Conservation (phyloP, 345 rosid species). For the Salix koriyanagi region DNA sequence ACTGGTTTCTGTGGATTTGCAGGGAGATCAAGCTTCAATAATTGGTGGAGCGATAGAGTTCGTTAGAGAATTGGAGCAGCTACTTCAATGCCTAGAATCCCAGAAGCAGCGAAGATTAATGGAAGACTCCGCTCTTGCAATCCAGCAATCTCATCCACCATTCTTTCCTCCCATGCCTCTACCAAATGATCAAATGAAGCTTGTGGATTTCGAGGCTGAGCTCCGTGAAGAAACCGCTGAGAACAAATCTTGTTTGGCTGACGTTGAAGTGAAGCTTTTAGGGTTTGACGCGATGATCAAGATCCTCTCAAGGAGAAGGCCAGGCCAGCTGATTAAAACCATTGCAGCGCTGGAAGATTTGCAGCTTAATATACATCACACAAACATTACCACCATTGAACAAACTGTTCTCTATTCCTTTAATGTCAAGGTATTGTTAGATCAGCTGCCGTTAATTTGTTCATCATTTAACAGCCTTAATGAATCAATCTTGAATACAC, state of each 20-base stretch:
- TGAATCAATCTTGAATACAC: neutral
- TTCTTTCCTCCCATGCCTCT: conserved; percentile 35
- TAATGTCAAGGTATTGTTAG: conserved; percentile 64
- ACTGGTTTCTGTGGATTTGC: neutral
- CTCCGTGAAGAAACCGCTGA: conserved; percentile 76
- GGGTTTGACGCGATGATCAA: conserved; percentile 94
- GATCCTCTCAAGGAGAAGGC: conserved; percentile 88
- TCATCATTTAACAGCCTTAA: neutral
- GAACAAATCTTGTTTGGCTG: conserved; percentile 79
- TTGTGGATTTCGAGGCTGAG: conserved; percentile 39
- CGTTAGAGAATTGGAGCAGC: conserved; percentile 90
- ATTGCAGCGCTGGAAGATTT: conserved; percentile 95
- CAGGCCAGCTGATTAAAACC: conserved; percentile 68
- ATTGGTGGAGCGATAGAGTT: conserved; percentile 96
- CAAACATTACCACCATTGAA: conserved; percentile 92
- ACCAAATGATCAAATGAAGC: conserved; percentile 37
- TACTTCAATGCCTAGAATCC: conserved; percentile 83
- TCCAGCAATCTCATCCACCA: conserved; percentile 33
- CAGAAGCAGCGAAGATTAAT: conserved; percentile 67
- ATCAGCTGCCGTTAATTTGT: neutral
- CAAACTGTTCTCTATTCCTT: conserved; percentile 95
- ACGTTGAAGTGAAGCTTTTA: conserved; percentile 82
- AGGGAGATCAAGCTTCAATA: conserved; percentile 99
- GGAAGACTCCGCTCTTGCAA: conserved; percentile 32
- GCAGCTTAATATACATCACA: conserved; percentile 80